A percentile compares a stretch with the other conserved stretches of the same genome.
Evolutionary conservation across 495 filamentous ascomycete genomes (phyloP).

Genomic region (Halenospora varia): DNA sequence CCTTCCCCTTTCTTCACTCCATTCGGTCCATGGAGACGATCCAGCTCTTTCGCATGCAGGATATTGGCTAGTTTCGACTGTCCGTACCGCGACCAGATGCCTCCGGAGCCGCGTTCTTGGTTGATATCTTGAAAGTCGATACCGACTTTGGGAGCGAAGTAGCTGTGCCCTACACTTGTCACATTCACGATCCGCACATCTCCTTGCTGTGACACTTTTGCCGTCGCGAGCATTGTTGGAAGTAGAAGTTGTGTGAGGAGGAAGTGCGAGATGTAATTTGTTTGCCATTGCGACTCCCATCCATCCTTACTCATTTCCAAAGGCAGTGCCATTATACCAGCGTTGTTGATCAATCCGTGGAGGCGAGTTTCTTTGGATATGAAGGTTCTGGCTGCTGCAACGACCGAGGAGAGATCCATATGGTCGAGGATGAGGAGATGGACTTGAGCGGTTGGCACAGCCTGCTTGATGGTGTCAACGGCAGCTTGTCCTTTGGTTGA

Average conservation of each 20-base stretch:
- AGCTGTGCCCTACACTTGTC: slow-evolving; percentile 31
- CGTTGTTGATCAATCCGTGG: slow-evolving; percentile 26
- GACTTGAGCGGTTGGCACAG: not conserved
- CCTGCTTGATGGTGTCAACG: not conserved
- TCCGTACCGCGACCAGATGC: slow-evolving; percentile 43
- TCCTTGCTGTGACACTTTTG: not conserved
- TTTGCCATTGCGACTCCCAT: slow-evolving; percentile 47
- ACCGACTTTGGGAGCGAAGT: slow-evolving; percentile 27
- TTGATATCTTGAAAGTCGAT: slow-evolving; percentile 32
- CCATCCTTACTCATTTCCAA: slow-evolving; percentile 23
- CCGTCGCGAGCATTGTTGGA: slow-evolving; percentile 34
- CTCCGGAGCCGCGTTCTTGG: not conserved
- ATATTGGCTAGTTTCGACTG: slow-evolving; percentile 56
- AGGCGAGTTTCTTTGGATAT: slow-evolving; percentile 6
- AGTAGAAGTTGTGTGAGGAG: slow-evolving; percentile 39
- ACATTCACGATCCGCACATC: slow-evolving; percentile 23
- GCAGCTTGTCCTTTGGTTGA: not conserved
- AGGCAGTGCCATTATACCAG: slow-evolving; percentile 17
- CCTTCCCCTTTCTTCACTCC: not conserved
- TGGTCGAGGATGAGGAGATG: slow-evolving; percentile 3
- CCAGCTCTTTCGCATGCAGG: slow-evolving; percentile 30
- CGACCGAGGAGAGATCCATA: not conserved
- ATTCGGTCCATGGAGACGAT: not conserved
- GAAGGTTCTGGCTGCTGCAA: not conserved
- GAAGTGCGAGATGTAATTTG: slow-evolving; percentile 46